Base-by-base conservation (phyloP, 805 yeast genomes). In the Nakazawaea populi region DNA sequence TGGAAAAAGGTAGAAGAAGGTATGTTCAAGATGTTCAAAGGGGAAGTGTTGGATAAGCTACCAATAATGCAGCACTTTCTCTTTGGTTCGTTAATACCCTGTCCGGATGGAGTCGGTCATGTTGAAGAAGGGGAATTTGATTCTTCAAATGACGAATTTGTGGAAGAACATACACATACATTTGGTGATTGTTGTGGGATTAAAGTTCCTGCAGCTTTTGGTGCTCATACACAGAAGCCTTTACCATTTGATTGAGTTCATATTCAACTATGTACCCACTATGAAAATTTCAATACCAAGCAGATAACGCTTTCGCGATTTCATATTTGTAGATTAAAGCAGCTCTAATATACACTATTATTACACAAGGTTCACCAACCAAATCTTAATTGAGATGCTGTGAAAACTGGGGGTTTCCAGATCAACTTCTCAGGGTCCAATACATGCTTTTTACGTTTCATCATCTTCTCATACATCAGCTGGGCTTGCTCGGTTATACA, bases 171-270 rank as follows among this genome's bases (percentile, higher is more conserved):
- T 37, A 6, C 18, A n/a, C 40, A 37, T 10, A 6, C 40, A n/a
- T 94, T 96, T 96, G 98, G 96, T 7, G 98, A 94, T 64, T 94
- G 99, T 62, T 94, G 99, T 71, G 99, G 99, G 6, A 94, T 94
- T 47, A 88, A 89, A 62, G 79, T 94, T 1, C 99, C 99, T 0
- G 89, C 97, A 68, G 97, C 97, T 0, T 80, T 90, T 51, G 98
- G 97, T 0, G 99, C 97, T 0, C 69, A 73, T 48, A 68, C 63
- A 34, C 59, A 60, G 34, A 64, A 64, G 49, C 62, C 76, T 11
- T 68, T 86, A 27, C 92, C 92, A 1, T 87, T 85, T 70, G 94
- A 87, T 64, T 87, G 60, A 32, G 35, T 32, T 32, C 24, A 18
- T 18, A 32, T 32, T 32, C 35, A 32, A 32, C 35, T 32, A 32